Evolutionary conservation across 2,329 filamentous ascomycete genomes (phyloP).

Genomic region (Botryotinia convoluta): DNA sequence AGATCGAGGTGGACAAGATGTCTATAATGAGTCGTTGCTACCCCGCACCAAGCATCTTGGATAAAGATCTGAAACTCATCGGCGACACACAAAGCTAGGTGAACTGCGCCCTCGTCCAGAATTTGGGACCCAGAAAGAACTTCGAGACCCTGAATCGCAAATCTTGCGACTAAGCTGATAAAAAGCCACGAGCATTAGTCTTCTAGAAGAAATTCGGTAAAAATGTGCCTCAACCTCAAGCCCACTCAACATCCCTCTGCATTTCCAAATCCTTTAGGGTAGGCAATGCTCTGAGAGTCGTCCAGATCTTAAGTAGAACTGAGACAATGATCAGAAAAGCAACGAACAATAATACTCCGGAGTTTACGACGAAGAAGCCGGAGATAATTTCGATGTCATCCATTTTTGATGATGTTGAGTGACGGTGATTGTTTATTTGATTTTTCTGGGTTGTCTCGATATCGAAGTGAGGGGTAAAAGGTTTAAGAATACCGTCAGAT

Average conservation of each 20-base stretch:
- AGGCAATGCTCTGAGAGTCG: conserved; percentile 5
- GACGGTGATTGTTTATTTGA: neutral
- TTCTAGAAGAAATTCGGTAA: neutral
- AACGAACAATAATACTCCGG: conserved; percentile 6
- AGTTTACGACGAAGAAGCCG: conserved; percentile 15
- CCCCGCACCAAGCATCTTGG: neutral
- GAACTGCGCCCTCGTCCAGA: neutral
- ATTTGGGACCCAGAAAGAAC: neutral
- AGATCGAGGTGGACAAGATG: neutral
- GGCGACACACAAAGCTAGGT: neutral
- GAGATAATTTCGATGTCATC: conserved; percentile 17
- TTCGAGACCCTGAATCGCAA: neutral
- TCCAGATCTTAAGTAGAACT: conserved; percentile 14
- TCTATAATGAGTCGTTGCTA: neutral
- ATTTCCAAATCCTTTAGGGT: conserved; percentile 7
- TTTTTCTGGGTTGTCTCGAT: neutral
- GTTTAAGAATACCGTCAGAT: neutral
- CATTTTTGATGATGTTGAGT: neutral
- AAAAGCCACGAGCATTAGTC: neutral
- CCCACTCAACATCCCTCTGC: neutral
- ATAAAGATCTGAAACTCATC: neutral
- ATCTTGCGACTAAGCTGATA: neutral
- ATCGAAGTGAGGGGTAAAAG: neutral
- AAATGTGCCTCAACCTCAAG: neutral
- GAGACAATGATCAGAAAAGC: conserved; percentile 14